These are phyloP conservation scores for Dactylis glomerata DNA, from an alignment of 176 grass and related monocot genomes.

Conservation along the genomic window DNA sequence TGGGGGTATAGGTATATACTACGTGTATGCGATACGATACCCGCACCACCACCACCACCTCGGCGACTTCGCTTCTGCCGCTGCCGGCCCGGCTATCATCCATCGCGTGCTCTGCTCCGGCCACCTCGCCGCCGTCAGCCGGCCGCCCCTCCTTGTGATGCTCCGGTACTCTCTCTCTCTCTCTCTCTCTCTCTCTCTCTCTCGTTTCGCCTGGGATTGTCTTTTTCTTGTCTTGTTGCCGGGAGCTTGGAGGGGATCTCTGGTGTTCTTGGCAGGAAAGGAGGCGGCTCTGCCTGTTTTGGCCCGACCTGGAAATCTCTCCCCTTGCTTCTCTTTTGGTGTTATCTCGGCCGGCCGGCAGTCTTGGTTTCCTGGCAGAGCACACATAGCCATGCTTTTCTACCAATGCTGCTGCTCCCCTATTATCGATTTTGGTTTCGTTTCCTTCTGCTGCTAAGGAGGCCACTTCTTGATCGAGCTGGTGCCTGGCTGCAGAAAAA, in stretches of 20 bases:
- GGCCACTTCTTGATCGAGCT: slow-evolving; percentile 14
- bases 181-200: not conserved
- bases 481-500: not conserved
- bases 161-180: not conserved
- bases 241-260: slow-evolving; percentile 23
- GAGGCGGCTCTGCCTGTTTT: not conserved
- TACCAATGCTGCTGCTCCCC: not conserved
- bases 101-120: not conserved
- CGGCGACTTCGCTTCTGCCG: not conserved
- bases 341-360: not conserved
- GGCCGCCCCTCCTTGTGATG: not conserved
- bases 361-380: slow-evolving; percentile 19
- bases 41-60: not conserved
- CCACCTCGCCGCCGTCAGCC: not conserved
- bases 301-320: not conserved
- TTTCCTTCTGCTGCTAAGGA: not conserved
- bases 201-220: not conserved
- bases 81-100: not conserved
- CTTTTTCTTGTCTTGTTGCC: not conserved
- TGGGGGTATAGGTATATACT: slow-evolving; percentile 19
- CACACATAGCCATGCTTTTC: not conserved
- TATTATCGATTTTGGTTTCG: not conserved
- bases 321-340: not conserved
- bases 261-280: slow-evolving; percentile 26
- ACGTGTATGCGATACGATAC: slow-evolving; percentile 3